Base-by-base conservation (phyloP, 1,284 basidiomycete genomes). In the Ustilago trichophora region DNA sequence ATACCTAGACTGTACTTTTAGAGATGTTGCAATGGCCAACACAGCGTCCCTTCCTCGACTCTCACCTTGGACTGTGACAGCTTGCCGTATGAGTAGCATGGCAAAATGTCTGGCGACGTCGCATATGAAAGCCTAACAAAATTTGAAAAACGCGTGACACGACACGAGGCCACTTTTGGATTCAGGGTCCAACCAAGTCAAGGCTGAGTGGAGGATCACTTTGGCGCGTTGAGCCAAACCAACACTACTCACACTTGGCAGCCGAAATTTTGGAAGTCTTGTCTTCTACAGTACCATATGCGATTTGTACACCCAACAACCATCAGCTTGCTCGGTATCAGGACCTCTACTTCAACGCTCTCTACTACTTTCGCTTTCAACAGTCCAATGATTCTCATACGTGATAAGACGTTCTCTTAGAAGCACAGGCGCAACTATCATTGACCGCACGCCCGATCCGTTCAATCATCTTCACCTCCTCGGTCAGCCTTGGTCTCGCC, bases 151-250 rank as follows among this genome's bases (percentile, higher is more conserved):
- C 48, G 53, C 60, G 60, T 24, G 60, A 57, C 60, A 64, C 60
- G 60, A 64, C 60, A 53, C 54, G 60, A 57, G 41, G 4, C n/a
- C n/a, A n/a, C n/a, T n/a, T n/a, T n/a, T n/a, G n/a, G 12, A 15
- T 21, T 31, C 46, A 56, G 59, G 59, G 59, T 63, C 60, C 51
- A 54, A 27, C 24, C 10, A 5, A 27, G 4, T 12, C n/a, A 29
- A 18, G 32, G 29, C n/a, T n/a, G n/a, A n/a, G n/a, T 34, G 56
- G 32, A 44, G 36, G n/a, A 25, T 5, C 8, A 15, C n/a, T n/a
- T 21, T n/a, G 19, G 37, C 37, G 37, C 37, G 19, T 24, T 15
- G 22, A 40, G 26, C 19, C 36, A 48, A 25, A 62, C 33, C 60
- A 63, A 63, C 60, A 63, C 53, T 25, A 25, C 22, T 21, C 4